These are phyloP conservation scores for Gnomoniopsis smithogilvyi DNA, from an alignment of 2,329 filamentous ascomycete species.

Conservation along the genomic window DNA sequence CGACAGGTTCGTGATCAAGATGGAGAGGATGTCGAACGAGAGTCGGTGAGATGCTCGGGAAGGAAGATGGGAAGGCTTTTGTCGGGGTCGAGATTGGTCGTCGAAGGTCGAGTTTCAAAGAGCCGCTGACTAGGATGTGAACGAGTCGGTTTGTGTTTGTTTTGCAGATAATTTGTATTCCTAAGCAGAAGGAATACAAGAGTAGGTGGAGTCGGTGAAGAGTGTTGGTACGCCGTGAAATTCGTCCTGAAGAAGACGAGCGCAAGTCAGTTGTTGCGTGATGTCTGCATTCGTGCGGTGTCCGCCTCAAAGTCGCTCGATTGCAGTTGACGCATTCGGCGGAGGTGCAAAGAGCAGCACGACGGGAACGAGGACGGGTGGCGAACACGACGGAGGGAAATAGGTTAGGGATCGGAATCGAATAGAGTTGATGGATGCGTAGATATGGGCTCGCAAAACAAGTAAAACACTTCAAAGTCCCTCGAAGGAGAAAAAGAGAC, in stretches of 20 bases:
- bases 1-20: neutral
- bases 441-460: neutral
- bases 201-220: neutral
- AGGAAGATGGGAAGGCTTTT: constrained; percentile 5
- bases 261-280: no score
- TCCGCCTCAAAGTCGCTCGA: constrained; percentile 3
- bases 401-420: neutral
- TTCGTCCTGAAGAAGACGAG: neutral
- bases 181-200: neutral
- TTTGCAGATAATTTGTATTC: neutral
- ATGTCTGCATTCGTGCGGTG: neutral
- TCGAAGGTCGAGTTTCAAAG: constrained; percentile 18
- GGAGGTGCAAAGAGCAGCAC: neutral
- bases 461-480: neutral
- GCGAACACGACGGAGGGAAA: neutral
- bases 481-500: neutral
- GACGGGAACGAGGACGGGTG: neutral
- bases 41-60: neutral
- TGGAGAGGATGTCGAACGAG: constrained; percentile 4
- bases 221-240: neutral
- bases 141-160: constrained; percentile 1
- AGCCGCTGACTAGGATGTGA: constrained; percentile 15
- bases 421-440: neutral
- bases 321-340: constrained; percentile 8
- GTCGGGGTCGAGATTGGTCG: constrained; percentile 11